Conservation (phyloP, 768 basidiomycete species). For the Psilocybe cyanescens region DNA sequence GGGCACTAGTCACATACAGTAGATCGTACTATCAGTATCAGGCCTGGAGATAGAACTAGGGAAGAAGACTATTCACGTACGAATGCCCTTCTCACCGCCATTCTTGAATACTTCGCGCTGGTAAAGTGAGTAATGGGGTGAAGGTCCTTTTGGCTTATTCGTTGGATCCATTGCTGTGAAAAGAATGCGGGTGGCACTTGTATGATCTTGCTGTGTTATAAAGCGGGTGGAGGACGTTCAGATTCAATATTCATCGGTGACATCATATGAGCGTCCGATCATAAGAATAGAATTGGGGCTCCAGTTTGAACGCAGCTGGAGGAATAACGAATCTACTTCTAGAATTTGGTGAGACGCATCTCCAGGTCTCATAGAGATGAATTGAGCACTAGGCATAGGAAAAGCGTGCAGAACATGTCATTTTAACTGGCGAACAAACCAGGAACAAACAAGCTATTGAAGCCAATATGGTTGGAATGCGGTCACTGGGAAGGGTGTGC, state of each 20-base stretch:
- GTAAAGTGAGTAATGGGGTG: slow-evolving; percentile 54
- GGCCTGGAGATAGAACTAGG: neutral
- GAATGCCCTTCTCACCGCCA: slow-evolving; percentile 38
- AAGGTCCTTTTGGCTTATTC: slow-evolving; percentile 48
- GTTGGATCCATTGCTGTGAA: slow-evolving; percentile 44
- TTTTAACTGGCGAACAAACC: too few relatives aligned
- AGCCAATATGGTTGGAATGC: too few relatives aligned
- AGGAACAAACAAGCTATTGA: too few relatives aligned
- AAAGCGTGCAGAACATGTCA: too few relatives aligned
- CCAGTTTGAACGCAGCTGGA: neutral
- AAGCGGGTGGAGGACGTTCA: neutral
- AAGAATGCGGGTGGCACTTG: neutral
- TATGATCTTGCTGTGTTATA: neutral
- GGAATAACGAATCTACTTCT: too few relatives aligned
- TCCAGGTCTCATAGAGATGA: too few relatives aligned
- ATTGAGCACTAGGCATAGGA: too few relatives aligned
- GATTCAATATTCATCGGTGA: neutral
- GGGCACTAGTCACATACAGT: slow-evolving; percentile 30
- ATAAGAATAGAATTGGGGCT: neutral
- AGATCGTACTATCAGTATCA: too few relatives aligned
- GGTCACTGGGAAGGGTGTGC: too few relatives aligned
- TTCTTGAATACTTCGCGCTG: slow-evolving; percentile 51
- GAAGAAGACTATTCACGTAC: slow-evolving; percentile 25
- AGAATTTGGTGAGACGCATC: too few relatives aligned
- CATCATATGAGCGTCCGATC: neutral